Evolutionary conservation across 768 basidiomycete genomes (phyloP), one percentile per base, ranked within the genome.

Genomic region (Suillus clintonianus): DNA sequence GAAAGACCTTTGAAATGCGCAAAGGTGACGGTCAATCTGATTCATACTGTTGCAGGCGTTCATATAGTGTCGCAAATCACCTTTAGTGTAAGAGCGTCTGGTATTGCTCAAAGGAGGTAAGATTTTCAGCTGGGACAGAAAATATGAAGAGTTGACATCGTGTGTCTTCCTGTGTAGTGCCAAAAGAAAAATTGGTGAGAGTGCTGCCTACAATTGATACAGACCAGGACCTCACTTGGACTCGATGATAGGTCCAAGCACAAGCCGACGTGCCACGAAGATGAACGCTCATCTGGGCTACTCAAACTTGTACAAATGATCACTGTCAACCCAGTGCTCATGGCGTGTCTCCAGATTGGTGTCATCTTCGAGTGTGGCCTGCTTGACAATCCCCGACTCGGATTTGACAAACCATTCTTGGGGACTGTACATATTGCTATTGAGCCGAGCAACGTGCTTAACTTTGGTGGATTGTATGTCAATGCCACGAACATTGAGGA

Each of bases 101-200:
- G 68, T 69, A 66, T 59, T 69, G 69, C 56, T 69, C 69, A 2
- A 67, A 67, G 34, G 69, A 34, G 60, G 60, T 50, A 37, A 11
- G 24, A 27, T 7, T 14, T 37, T 4, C 8, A 15, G 22, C 13
- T 5, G 14, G 14, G 13, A 24, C 2, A 32, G 11, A 32, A 14
- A 8, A 14, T n/a, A 2, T 15, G 54, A 51, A 32, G 48, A 15
- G 14, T 24, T 48, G 14, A 48, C 48, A 5, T 47, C 5, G 22
- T 11, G 13, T 11, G 27, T 36, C 13, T 13, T 32, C 15, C 14
- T 36, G 14, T 39, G 1, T 24, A 67, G 32, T 69, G 69, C 11
- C 69, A 69, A 50, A 69, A 19, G 43, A 66, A 62, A 42, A 59
- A 69, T 53, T 69, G 68, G 68, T 69, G 56, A 14, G 61, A 13